Conservation (phyloP, 805 yeast genomes). For the Kluyveromyces dobzhanskii region DNA sequence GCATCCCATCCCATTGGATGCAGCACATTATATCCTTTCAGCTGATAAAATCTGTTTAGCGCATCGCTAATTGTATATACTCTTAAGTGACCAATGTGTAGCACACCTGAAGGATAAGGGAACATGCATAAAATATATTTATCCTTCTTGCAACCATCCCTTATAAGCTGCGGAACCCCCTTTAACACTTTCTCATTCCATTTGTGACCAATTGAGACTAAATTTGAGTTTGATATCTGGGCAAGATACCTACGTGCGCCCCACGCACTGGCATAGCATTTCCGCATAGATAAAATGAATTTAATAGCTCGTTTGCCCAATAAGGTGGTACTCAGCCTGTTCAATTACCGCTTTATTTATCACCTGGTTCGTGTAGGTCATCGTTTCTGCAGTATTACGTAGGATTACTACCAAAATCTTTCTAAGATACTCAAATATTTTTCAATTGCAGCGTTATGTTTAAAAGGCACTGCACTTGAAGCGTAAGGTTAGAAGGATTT, state of each 20-base stretch:
- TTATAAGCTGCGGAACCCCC: slow-evolving; percentile 9
- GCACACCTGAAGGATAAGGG: slow-evolving; percentile 90
- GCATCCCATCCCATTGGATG: slow-evolving; percentile 99
- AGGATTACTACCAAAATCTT: too few species aligned
- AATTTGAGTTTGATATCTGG: slow-evolving; percentile 9
- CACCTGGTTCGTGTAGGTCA: too few species aligned
- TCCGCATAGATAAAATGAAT: too few species aligned
- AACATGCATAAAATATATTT: slow-evolving; percentile 75
- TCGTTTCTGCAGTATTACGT: too few species aligned
- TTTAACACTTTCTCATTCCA: slow-evolving; percentile 21
- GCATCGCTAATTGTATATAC: slow-evolving; percentile 90
- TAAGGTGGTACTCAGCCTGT: too few species aligned
- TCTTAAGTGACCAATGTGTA: slow-evolving; percentile 91
- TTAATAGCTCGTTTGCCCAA: too few species aligned
- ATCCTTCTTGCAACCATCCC: slow-evolving; percentile 8
- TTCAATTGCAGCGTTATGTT: too few species aligned
- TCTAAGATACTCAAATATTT: too few species aligned
- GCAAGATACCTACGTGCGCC: slow-evolving; percentile 2
- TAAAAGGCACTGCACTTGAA: too few species aligned
- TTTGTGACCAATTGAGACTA: slow-evolving; percentile 16
- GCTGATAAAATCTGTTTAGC: slow-evolving; percentile 65
- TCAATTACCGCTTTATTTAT: too few species aligned
- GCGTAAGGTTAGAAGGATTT: too few species aligned
- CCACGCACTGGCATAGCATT: too few species aligned
- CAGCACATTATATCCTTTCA: slow-evolving; percentile 68